Conservation (phyloP, 106 monocot species). For the Triglochin maritima region DNA sequence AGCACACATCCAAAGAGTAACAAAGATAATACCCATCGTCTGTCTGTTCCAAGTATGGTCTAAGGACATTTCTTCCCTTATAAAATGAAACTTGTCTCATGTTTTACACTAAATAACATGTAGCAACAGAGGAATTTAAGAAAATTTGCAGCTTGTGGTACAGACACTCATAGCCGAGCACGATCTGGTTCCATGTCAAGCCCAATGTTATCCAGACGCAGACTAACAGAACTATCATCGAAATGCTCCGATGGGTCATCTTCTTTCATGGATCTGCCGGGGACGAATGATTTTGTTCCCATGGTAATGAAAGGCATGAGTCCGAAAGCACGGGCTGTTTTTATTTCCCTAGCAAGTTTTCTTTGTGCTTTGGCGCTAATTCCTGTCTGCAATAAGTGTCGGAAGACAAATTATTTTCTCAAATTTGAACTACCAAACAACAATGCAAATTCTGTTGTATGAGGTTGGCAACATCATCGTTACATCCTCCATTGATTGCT, state of each 20-base stretch:
- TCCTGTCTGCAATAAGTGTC: conserved; percentile 28
- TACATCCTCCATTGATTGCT: neutral
- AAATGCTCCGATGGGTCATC: conserved; percentile 1
- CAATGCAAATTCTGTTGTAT: neutral
- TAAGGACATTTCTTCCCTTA: too few relatives aligned
- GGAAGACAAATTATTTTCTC: neutral
- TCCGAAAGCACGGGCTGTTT: conserved; percentile 68
- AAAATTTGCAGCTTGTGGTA: too few relatives aligned
- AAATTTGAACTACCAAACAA: neutral
- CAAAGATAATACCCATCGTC: too few relatives aligned
- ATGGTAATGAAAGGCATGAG: conserved; percentile 66
- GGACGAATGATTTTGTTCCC: conserved; percentile 50
- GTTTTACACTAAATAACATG: too few relatives aligned
- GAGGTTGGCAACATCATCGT: neutral
- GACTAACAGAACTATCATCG: neutral
- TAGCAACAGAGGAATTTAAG: too few relatives aligned
- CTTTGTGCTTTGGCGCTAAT: conserved; percentile 87
- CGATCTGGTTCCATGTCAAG: too few relatives aligned
- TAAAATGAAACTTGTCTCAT: too few relatives aligned
- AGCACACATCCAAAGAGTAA: too few relatives aligned
- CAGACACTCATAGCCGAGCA: too few relatives aligned
- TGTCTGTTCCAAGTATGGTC: too few relatives aligned
- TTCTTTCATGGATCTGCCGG: conserved; percentile 53
- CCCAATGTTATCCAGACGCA: too few relatives aligned
- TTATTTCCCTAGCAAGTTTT: conserved; percentile 78